Evolutionary conservation across 495 filamentous ascomycete species (phyloP), one percentile per base, ranked within the genome.

Genomic region (Aspergillus panamensis): DNA sequence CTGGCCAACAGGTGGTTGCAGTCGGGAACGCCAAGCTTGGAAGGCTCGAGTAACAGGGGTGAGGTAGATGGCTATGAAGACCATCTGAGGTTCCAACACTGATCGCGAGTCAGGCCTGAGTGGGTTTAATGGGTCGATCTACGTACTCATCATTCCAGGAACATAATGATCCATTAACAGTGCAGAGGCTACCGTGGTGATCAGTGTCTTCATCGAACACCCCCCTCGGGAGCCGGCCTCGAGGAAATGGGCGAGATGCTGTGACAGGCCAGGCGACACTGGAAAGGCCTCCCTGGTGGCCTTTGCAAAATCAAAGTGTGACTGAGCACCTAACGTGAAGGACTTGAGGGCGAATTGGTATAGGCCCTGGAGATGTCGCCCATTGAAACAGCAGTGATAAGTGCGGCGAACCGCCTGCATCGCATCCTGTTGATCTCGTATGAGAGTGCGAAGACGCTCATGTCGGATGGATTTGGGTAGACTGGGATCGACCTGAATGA

Each of bases 91-190:
- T 21, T 66, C 57, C 17, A 66, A 56, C 14, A 39, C 62, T 68
- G 55, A 8, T 17, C 39, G 54, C 25, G 5, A 25, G 53, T 32
- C 40, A 48, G 31, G 10, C 13, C 10, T 12, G 40, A 44, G 39
- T 14, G 40, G 33, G 25, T 47, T n/a, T 32, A 37, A 32, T 20
- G 29, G 35, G 33, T 31, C 40, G 20, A 52, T 37, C 20, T 32
- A 67, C 65, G 51, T 50, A 74, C 63, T 32, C 35, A 68, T 52
- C 53, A 69, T 71, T 10, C 61, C 57, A 12, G 65, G 65, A 5
- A 68, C 56, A 61, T 72, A 71, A 35, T 60, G 55, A 50, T 74
- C 69, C 49, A 71, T 62, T 2, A 74, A 51, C 3, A 74, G 52
- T 5, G 68, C 66, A 1, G 62, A 74, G 40, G 68, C 51, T n/a